Evolutionary conservation across 1,139 yeast genomes (phyloP).

Genomic region (Magnusiomyces ingens): DNA sequence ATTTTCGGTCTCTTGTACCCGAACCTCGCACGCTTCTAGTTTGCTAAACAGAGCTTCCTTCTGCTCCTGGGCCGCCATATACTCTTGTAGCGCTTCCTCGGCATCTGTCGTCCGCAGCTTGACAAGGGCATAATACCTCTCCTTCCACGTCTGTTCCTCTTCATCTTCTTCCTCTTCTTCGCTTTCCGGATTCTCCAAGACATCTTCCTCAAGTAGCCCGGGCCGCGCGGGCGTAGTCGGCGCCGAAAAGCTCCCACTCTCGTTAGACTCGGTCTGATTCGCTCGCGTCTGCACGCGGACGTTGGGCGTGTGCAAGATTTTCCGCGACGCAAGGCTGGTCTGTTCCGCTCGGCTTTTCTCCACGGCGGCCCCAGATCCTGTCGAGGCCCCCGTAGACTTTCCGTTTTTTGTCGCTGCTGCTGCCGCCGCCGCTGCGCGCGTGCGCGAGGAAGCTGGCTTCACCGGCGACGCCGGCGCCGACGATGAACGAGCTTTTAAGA

Average conservation of each 20-base stretch:
- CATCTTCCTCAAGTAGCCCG: neutral
- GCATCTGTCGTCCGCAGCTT: conserved; percentile 12
- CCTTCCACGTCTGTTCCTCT: conserved; percentile 9
- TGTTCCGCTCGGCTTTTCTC: too few species aligned
- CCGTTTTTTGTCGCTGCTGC: too few species aligned
- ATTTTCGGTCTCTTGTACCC: neutral
- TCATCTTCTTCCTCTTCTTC: conserved; percentile 1
- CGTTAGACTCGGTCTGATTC: neutral
- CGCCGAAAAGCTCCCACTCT: neutral
- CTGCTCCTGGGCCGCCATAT: neutral
- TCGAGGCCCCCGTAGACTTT: too few species aligned
- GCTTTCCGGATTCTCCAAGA: neutral
- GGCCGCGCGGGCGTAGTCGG: neutral
- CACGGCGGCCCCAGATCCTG: too few species aligned
- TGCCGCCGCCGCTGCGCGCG: too few species aligned
- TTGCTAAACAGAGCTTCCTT: conserved; percentile 4
- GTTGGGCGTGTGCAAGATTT: too few species aligned
- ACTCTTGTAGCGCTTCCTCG: conserved; percentile 8
- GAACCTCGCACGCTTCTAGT: conserved; percentile 6
- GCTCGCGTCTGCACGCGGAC: too few species aligned
- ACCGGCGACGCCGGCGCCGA: neutral
- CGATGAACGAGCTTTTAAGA: neutral
- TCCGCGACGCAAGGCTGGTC: too few species aligned
- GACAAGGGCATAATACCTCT: conserved; percentile 11
- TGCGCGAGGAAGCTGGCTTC: neutral